These are phyloP conservation scores for Inonotus hispidus DNA, from an alignment of 1,284 basidiomycete genomes.

Conservation along the genomic window DNA sequence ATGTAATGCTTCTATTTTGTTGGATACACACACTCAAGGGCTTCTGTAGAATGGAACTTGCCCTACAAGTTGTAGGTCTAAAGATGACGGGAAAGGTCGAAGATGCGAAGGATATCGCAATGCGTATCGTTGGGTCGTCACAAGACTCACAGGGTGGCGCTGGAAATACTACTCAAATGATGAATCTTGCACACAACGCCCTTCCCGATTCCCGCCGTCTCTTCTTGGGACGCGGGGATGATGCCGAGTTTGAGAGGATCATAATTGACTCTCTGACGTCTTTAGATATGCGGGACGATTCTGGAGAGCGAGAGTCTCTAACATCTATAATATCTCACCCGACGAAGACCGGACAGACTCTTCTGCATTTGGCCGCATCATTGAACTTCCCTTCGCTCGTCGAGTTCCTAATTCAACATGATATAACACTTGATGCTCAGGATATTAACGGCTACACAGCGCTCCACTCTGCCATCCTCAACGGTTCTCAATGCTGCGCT, in stretches of 20 bases:
- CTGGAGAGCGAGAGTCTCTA: conserved; percentile 33
- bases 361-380: conserved; percentile 85
- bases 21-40: conserved; percentile 21
- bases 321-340: conserved; percentile 54
- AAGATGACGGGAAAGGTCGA: conserved; percentile 97
- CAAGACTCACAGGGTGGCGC: conserved; percentile 29
- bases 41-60: conserved; percentile 79
- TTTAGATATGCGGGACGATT: conserved; percentile 48
- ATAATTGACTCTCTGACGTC: conserved; percentile 77
- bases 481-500: conserved; percentile 61
- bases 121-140: conserved; percentile 71
- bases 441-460: conserved; percentile 92
- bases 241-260: conserved; percentile 68
- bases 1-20: conserved; percentile 32
- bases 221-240: conserved; percentile 45
- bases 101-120: conserved; percentile 86
- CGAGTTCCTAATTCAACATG: conserved; percentile 65
- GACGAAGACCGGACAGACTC: conserved; percentile 69
- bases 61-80: conserved; percentile 89
- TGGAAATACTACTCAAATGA: conserved; percentile 37
- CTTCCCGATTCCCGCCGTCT: conserved; percentile 47
- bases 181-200: conserved; percentile 45
- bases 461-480: conserved; percentile 80
- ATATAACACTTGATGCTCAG: conserved; percentile 76
- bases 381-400: conserved; percentile 75